Conservation (phyloP, 805 yeast species). For the Metschnikowia lachancei region DNA sequence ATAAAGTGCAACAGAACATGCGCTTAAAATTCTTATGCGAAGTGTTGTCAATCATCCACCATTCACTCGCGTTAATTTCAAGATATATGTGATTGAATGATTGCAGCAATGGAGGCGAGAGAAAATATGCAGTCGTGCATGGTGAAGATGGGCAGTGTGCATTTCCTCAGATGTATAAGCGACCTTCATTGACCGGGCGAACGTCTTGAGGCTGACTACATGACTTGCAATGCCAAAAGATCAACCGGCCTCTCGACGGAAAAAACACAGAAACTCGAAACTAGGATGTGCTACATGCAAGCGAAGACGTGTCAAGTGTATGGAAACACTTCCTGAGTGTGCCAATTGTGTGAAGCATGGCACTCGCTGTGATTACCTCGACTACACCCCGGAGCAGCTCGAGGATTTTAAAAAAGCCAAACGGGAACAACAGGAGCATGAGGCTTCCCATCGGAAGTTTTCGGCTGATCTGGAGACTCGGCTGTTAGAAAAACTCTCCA, state of each 20-base stretch:
- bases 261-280: conserved; percentile 26
- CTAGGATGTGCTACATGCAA: conserved; percentile 21
- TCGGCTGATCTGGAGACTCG: neutral
- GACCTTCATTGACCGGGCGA: neutral
- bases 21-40: no score
- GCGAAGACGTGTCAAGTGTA: conserved; percentile 20
- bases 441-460: neutral
- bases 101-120: no score
- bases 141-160: conserved; percentile 1
- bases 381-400: conserved; percentile 32
- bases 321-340: conserved; percentile 41
- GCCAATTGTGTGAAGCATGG: conserved; percentile 41
- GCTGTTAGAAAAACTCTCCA: conserved; percentile 4
- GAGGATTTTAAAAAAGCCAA: conserved; percentile 26
- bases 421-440: conserved; percentile 3
- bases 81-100: no score
- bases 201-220: neutral
- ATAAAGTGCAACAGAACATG: no score
- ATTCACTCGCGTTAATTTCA: no score
- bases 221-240: conserved; percentile 2
- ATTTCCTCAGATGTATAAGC: conserved; percentile 1
- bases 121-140: conserved; percentile 1
- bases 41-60: no score
- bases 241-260: conserved; percentile 14
- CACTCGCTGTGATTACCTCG: conserved; percentile 39